A percentile compares a stretch with the other conserved stretches of the same genome.
These are phyloP conservation scores for Aureobasidium lini DNA, from an alignment of 2,329 filamentous ascomycete genomes.

Conservation along the genomic window DNA sequence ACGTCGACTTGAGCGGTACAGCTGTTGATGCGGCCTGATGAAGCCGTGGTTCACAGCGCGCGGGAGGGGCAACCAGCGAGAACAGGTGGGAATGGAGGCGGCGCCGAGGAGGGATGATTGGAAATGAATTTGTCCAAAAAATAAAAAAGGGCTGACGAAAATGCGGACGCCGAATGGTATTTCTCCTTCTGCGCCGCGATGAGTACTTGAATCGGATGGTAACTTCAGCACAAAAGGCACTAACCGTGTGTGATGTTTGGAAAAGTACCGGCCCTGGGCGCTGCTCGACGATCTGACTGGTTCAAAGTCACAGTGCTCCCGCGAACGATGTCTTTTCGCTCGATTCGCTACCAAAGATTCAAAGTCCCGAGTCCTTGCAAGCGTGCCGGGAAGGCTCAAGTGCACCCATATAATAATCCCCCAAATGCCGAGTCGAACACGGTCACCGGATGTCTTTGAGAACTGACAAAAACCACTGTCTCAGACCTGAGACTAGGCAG, in stretches of 20 bases:
- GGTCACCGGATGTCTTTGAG: constrained; percentile 7
- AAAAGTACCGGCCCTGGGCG: constrained; percentile 11
- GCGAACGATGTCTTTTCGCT: constrained; percentile 14
- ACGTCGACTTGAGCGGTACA: background rate
- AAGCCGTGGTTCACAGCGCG: constrained; percentile 1
- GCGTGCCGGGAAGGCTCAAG: constrained; percentile 12
- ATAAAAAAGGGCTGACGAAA: constrained; percentile 5
- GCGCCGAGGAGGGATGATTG: constrained; percentile 2
- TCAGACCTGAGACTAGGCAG: constrained; percentile 14
- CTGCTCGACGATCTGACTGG: constrained; percentile 13
- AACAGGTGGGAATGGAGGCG: background rate
- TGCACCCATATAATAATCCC: constrained; percentile 14
- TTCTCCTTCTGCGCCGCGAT: constrained; percentile 8
- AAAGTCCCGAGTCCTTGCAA: constrained; percentile 13
- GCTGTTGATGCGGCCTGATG: background rate
- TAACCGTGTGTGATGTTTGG: constrained; percentile 13
- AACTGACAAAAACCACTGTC: constrained; percentile 14
- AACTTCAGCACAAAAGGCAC: constrained; percentile 10
- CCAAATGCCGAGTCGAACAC: constrained; percentile 11
- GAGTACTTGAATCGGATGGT: constrained; percentile 11
- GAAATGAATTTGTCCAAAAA: background rate
- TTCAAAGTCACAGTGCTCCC: constrained; percentile 6
- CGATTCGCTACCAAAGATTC: constrained; percentile 14
- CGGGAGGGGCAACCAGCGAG: constrained; percentile 5
- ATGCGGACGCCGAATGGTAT: constrained; percentile 7